phyloP scores from a whole-genome alignment of 2,329 filamentous ascomycete species.

The Cladosporium sp. region DNA sequence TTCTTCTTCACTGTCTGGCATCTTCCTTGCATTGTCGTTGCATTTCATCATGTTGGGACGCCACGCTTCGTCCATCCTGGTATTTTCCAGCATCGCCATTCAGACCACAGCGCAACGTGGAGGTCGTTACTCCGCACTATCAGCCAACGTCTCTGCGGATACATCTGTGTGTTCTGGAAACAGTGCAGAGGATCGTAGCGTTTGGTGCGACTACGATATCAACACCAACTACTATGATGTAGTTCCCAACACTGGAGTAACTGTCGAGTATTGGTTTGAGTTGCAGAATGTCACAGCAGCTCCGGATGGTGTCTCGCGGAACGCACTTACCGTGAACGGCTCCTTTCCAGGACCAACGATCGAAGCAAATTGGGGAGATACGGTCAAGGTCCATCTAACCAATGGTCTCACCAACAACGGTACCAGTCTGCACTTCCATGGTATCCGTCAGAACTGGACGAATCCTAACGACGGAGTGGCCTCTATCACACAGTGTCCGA shows the following conservation, averaged over 20 bases:
- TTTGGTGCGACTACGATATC: conserved; percentile 33
- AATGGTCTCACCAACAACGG: conserved; percentile 43
- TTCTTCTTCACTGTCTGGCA: background rate
- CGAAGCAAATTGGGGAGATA: conserved; percentile 38
- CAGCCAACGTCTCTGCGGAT: background rate
- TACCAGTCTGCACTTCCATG: conserved; percentile 52
- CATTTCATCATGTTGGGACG: background rate
- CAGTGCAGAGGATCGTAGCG: conserved; percentile 25
- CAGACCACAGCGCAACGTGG: background rate
- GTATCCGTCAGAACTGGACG: conserved; percentile 48
- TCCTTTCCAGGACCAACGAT: conserved; percentile 46
- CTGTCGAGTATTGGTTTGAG: conserved; percentile 41
- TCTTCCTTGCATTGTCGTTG: background rate
- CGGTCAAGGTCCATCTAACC: conserved; percentile 28
- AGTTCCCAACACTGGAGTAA: conserved; percentile 33
- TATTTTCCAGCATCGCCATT: background rate
- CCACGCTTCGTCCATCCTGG: background rate
- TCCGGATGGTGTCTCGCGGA: conserved; percentile 43
- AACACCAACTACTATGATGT: conserved; percentile 34
- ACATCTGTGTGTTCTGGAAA: conserved; percentile 26
- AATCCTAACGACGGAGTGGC: conserved; percentile 47
- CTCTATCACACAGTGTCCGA: conserved; percentile 61
- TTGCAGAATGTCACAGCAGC: conserved; percentile 41
- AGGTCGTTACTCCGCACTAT: background rate
- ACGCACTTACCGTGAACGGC: conserved; percentile 42